phyloP scores from a whole-genome alignment of 495 filamentous ascomycete genomes.

The Pyrenula aspistea region DNA sequence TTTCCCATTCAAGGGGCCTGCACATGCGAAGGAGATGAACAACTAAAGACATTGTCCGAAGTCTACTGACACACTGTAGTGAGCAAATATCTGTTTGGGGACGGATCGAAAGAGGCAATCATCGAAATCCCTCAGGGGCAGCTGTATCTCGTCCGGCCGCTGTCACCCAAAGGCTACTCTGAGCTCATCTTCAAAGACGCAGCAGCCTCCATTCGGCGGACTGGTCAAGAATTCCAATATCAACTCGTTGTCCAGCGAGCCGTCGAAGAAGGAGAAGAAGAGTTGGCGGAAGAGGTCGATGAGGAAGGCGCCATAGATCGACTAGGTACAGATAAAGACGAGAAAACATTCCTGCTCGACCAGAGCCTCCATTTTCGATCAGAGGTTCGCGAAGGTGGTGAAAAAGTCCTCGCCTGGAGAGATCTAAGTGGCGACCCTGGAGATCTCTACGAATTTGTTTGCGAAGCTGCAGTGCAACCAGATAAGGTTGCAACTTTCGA shows the following conservation, averaged over 20 bases:
- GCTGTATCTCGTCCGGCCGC: conserved; percentile 89
- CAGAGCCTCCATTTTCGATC: conserved; percentile 79
- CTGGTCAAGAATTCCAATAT: conserved; percentile 90
- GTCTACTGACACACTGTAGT: conserved; percentile 33
- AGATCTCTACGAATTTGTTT: conserved; percentile 94
- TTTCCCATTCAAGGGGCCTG: not conserved
- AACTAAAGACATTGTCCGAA: conserved; percentile 13
- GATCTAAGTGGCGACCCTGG: conserved; percentile 88
- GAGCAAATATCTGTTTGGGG: conserved; percentile 84
- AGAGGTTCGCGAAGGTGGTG: conserved; percentile 61
- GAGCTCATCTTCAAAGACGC: conserved; percentile 99
- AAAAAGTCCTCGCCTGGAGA: conserved; percentile 84
- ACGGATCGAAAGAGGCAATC: conserved; percentile 84
- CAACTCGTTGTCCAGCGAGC: conserved; percentile 92
- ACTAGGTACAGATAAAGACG: conserved; percentile 66
- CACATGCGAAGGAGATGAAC: not conserved
- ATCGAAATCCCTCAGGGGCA: conserved; percentile 91
- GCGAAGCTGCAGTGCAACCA: conserved; percentile 57
- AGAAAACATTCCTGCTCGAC: conserved; percentile 93
- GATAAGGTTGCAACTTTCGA: conserved; percentile 71
- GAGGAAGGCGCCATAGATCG: conserved; percentile 63
- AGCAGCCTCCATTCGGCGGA: conserved; percentile 78
- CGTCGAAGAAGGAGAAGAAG: conserved; percentile 94
- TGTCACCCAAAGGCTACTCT: conserved; percentile 92
- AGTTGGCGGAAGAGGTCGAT: conserved; percentile 73